Base-by-base conservation (phyloP, 2,329 filamentous ascomycete species). In the Emergomyces orientalis region DNA sequence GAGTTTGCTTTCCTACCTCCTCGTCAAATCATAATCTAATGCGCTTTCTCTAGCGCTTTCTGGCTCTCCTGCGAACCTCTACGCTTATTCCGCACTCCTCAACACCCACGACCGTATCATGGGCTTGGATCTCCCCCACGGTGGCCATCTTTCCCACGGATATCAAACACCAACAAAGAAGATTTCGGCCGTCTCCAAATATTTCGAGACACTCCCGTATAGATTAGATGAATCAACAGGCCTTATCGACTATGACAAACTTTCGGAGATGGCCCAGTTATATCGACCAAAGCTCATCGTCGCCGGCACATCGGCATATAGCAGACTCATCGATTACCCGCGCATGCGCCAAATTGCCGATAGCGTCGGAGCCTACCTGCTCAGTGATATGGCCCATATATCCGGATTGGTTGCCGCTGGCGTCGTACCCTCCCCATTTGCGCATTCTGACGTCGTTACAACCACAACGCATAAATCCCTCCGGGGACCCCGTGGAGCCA, bases 381-480 rank as follows among this genome's bases (percentile, higher is more conserved):
- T 99, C 67, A 91, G 94, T 67, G 94, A 99, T 73, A 99, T 99
- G 91, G 94, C 94, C 63, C 94, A 99, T 79, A 97, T 99, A 76
- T 97, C 93, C 58, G 94, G 94, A 73, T 86, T 99, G 58, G 89
- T 99, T 67, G 91, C 94, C 59, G 91, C 91, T 65, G 89, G 88
- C 71, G 94, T 97, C 70, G 94, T 97, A 74, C 91, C 92, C 66
- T 92, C 90, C 58, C 94, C 94, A 54, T 99, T 99, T 81, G 82
- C 86, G 67, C 82, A 96, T 77, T 93, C 94, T 69, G 94, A 99
- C 75, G 88, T 99, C 63, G 94, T 99, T 71, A 99, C 94, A 67
- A 99, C 94, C 67, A 99, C 94, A 66, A 99, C 94, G 56, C 94
- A 99, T 87, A 99, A 99, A 85, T 97, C 92, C 62, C 89, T 99